These are phyloP conservation scores for Malus hybrid DNA, from an alignment of 331 rosid genomes.

Conservation along the genomic window DNA sequence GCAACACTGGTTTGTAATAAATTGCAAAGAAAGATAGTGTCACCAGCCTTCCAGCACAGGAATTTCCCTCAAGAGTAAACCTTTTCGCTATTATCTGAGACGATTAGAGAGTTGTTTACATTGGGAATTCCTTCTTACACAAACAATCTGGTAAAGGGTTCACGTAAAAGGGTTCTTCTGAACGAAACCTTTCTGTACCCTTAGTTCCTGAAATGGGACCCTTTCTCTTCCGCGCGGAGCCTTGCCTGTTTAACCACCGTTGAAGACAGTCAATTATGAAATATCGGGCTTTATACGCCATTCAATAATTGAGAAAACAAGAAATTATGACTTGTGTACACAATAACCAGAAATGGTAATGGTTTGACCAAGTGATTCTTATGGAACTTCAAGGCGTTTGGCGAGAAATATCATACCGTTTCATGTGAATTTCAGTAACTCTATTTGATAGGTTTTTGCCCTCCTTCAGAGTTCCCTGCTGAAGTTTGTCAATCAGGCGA, in stretches of 20 bases:
- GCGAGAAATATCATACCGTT: slow-evolving; percentile 34
- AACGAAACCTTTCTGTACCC: slow-evolving; percentile 88
- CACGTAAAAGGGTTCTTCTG: slow-evolving; percentile 85
- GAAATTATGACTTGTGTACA: not conserved
- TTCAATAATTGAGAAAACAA: no score
- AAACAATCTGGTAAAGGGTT: slow-evolving; percentile 91
- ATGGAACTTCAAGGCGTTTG: not conserved
- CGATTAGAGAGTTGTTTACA: slow-evolving; percentile 21
- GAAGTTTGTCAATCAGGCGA: slow-evolving; percentile 71
- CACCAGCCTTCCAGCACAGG: not conserved
- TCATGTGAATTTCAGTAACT: slow-evolving; percentile 57
- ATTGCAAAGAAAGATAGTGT: not conserved
- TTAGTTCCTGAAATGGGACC: slow-evolving; percentile 89
- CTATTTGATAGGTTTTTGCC: slow-evolving; percentile 48
- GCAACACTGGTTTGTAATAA: slow-evolving; percentile 8
- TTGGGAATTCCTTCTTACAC: slow-evolving; percentile 46
- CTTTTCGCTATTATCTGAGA: slow-evolving; percentile 1
- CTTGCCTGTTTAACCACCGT: slow-evolving; percentile 49
- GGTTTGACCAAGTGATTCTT: no score
- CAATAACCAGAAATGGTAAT: not conserved
- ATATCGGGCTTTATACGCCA: no score
- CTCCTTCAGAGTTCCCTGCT: slow-evolving; percentile 51
- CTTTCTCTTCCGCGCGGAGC: slow-evolving; percentile 76
- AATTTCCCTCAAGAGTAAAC: not conserved
- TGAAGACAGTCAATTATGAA: no score